Conservation (phyloP, 2,329 filamentous ascomycete species). For the Penicillium psychrosexuale region DNA sequence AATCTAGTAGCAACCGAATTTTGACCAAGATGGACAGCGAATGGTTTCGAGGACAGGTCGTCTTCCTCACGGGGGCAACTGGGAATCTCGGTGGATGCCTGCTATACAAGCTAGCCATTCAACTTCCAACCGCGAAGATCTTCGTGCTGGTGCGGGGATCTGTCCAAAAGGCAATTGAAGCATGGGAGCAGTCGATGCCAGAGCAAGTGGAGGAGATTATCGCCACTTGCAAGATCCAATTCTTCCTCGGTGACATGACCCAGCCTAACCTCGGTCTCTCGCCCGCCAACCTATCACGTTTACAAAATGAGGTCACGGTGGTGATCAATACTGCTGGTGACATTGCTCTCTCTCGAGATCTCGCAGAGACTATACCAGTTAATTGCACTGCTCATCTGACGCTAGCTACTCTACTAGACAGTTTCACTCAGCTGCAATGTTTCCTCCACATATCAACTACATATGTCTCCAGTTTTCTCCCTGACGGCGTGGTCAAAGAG, state of each 20-base stretch:
- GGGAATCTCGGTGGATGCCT: constrained; percentile 18
- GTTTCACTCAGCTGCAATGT: constrained; percentile 3
- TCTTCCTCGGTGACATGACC: constrained; percentile 19
- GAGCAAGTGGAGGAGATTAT: constrained; percentile 20
- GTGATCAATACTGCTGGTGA: constrained; percentile 20
- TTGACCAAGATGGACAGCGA: background rate
- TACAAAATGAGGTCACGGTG: constrained; percentile 13
- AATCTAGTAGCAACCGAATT: too few relatives aligned
- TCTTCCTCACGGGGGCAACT: constrained; percentile 19
- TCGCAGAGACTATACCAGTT: constrained; percentile 8
- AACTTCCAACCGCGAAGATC: constrained; percentile 16
- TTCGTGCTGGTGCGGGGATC: constrained; percentile 14
- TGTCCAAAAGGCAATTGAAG: constrained; percentile 3
- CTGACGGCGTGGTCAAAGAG: constrained; percentile 7
- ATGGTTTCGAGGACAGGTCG: constrained; percentile 13
- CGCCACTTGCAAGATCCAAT: constrained; percentile 17
- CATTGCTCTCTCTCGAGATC: constrained; percentile 13
- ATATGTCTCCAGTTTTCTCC: constrained; percentile 12
- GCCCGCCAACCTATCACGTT: background rate
- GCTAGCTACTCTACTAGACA: constrained; percentile 1
- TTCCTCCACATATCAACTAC: constrained; percentile 18
- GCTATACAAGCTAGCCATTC: constrained; percentile 18
- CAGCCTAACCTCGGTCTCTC: constrained; percentile 11
- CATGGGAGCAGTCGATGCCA: constrained; percentile 18
- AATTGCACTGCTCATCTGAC: constrained; percentile 14